Conservation (phyloP, 2,329 filamentous ascomycete genomes). For the Sphaerulina populicola region DNA sequence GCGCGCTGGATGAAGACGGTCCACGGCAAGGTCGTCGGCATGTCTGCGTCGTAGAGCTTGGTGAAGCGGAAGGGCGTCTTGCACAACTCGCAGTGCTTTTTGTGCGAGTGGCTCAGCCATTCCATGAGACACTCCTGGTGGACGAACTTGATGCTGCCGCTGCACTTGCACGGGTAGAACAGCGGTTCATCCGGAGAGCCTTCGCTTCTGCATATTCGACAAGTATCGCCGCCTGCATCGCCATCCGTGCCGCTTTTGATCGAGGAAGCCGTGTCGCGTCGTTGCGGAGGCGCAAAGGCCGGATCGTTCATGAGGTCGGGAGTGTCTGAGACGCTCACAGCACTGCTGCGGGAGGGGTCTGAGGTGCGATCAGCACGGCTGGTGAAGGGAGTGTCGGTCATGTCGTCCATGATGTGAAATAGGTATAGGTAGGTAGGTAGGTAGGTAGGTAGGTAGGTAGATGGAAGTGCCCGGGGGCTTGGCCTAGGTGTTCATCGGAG, state of each 20-base stretch:
- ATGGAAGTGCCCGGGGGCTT: not conserved
- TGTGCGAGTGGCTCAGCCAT: conserved; percentile 96
- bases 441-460: too few relatives aligned
- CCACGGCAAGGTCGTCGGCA: conserved; percentile 76
- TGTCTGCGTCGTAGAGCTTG: conserved; percentile 89
- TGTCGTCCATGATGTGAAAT: conserved; percentile 15
- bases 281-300: conserved; percentile 5
- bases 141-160: conserved; percentile 95
- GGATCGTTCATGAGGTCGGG: conserved; percentile 52
- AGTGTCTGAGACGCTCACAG: not conserved
- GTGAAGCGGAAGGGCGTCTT: conserved; percentile 98
- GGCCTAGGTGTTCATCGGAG: conserved; percentile 2
- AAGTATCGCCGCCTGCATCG: conserved; percentile 64
- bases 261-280: conserved; percentile 23
- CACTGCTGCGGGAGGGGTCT: not conserved
- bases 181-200: conserved; percentile 72
- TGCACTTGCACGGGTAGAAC: conserved; percentile 98
- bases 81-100: conserved; percentile 98
- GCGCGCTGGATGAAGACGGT: conserved; percentile 75
- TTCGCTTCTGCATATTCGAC: conserved; percentile 92
- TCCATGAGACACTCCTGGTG: conserved; percentile 98
- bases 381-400: not conserved
- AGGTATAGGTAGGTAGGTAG: too few relatives aligned
- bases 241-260: conserved; percentile 16
- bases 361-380: too few relatives aligned